Evolutionary conservation across 1,284 basidiomycete genomes (phyloP), one percentile per base, ranked within the genome.

Genomic region (Cryptococcus wingfieldii): DNA sequence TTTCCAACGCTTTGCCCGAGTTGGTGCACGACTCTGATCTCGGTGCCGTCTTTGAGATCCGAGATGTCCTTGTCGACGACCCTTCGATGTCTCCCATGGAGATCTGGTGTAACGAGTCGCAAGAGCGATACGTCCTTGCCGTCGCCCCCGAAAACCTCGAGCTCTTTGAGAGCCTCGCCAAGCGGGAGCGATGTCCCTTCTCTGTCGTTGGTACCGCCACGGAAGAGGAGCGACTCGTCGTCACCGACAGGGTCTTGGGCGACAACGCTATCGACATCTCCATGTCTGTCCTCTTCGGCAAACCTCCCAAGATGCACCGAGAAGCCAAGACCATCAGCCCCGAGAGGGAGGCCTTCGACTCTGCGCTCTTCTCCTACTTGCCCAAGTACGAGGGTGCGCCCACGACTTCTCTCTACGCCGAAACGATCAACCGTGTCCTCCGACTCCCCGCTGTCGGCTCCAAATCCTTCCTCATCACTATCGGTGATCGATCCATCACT

Each of bases 41-140:
- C 8, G 96, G 96, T 28, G 96, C 90, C 2, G 82, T 75, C n/a
- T 94, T 98, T 70, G 95, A 98, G 79, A 93, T 98, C 67, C 82
- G 95, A 18, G 89, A 98, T 65, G 86, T 98, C 8, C 83, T 90
- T 27, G 84, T 97, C 46, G 95, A 92, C 39, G 96, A 98, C 75
- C 82, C 84, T 34, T 86, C 87, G 47, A 92, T 99, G 90, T 94
- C 90, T 9, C 96, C 95, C 0, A 97, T 98, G 93, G 95, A 98
- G 79, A 98, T 98, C 59, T 99, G 95, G 95, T 98, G 96, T 77
- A 99, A 99, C 77, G 96, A 99, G 79, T 90, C 87, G 63, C 95
- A 99, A 79, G 95, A 99, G 73, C 86, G 96, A 45, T 98, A 98
- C 72, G 96, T 98, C 37, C 83, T 98, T 34, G 96, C 92, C 16